A percentile compares a stretch with the other conserved stretches of the same genome.
Conservation (phyloP, 768 basidiomycete genomes). For the Exsudoporus frostii region DNA sequence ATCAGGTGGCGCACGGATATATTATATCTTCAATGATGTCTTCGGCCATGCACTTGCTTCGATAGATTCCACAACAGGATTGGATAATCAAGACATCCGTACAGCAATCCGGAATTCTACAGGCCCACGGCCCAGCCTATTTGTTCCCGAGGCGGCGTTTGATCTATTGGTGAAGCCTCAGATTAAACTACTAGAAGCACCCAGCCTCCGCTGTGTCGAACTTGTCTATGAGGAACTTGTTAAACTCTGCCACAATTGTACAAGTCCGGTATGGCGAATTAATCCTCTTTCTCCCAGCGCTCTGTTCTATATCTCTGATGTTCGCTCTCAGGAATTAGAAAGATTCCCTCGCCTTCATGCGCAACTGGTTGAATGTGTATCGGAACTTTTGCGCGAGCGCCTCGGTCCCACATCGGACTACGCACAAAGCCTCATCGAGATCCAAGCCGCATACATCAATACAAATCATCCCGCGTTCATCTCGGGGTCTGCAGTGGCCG, state of each 20-base stretch:
- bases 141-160: conserved; percentile 96
- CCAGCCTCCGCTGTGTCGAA: conserved; percentile 93
- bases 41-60: conserved; percentile 89
- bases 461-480: conserved; percentile 98
- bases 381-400: conserved; percentile 90
- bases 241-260: conserved; percentile 99
- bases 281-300: background rate
- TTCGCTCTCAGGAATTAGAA: conserved; percentile 72
- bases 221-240: conserved; percentile 98
- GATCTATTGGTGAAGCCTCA: conserved; percentile 97
- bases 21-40: conserved; percentile 99
- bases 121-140: conserved; percentile 91
- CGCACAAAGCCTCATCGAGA: conserved; percentile 90
- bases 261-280: conserved; percentile 63
- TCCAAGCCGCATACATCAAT: conserved; percentile 99
- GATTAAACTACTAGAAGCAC: conserved; percentile 93
- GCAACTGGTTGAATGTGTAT: conserved; percentile 94
- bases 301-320: conserved; percentile 12
- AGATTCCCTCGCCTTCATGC: conserved; percentile 93
- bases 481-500: conserved; percentile 65
- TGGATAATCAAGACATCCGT: conserved; percentile 92
- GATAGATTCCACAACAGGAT: conserved; percentile 87
- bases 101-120: conserved; percentile 99
- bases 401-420: conserved; percentile 97
- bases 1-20: conserved; percentile 95